These are phyloP conservation scores for Aspergillus sp. DNA, from an alignment of 2,329 filamentous ascomycete genomes.

Conservation along the genomic window DNA sequence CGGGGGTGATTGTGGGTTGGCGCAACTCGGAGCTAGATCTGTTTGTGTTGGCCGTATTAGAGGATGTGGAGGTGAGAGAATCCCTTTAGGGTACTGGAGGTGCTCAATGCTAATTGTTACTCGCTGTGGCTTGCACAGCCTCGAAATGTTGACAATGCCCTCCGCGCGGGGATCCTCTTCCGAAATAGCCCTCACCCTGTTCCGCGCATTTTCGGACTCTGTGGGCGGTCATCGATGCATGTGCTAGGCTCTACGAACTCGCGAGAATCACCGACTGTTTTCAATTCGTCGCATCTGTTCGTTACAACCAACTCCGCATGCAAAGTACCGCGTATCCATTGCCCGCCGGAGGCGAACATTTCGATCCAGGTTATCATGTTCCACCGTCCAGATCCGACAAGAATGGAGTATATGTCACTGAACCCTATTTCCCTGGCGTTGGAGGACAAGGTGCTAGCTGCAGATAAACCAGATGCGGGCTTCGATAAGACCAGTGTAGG, in stretches of 20 bases:
- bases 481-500: slow-evolving; percentile 69
- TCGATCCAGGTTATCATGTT: slow-evolving; percentile 89
- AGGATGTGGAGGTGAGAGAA: slow-evolving; percentile 79
- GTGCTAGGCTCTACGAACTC: slow-evolving; percentile 84
- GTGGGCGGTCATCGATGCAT: slow-evolving; percentile 79
- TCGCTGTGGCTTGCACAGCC: slow-evolving; percentile 53
- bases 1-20: slow-evolving; percentile 93
- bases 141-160: slow-evolving; percentile 82
- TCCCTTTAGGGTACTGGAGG: slow-evolving; percentile 15
- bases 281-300: slow-evolving; percentile 73
- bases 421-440: slow-evolving; percentile 86
- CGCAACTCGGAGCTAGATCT: slow-evolving; percentile 89
- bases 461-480: slow-evolving; percentile 37
- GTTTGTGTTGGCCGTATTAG: slow-evolving; percentile 85
- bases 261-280: slow-evolving; percentile 48
- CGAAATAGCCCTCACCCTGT: slow-evolving; percentile 81
- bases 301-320: slow-evolving; percentile 57
- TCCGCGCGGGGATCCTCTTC: slow-evolving; percentile 81
- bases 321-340: slow-evolving; percentile 73
- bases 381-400: slow-evolving; percentile 78
- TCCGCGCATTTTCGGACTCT: slow-evolving; percentile 79
- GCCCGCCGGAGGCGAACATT: slow-evolving; percentile 64
- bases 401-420: slow-evolving; percentile 96
- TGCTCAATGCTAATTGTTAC: neutral
- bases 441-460: slow-evolving; percentile 65